Conservation (phyloP, 2,329 filamentous ascomycete genomes). For the Cadophora malorum region DNA sequence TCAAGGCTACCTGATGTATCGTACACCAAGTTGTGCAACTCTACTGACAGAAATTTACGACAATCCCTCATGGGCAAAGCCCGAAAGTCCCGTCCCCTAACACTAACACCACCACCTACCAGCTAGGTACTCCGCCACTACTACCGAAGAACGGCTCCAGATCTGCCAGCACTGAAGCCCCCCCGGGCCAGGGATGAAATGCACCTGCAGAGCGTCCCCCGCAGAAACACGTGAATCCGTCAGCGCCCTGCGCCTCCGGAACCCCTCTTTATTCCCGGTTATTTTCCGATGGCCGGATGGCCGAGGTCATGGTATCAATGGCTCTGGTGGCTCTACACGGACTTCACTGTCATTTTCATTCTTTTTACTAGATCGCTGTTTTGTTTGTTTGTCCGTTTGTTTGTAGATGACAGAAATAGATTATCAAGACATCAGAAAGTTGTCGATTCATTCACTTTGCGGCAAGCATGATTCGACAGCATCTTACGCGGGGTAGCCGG, state of each 20-base stretch:
- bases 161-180: conserved; percentile 5
- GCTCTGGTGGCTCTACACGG: neutral
- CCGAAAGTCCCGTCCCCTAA: neutral
- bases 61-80: neutral
- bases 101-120: neutral
- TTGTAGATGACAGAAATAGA: neutral
- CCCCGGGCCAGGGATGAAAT: too few species aligned
- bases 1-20: neutral
- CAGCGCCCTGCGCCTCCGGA: neutral
- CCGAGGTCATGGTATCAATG: conserved; percentile 14
- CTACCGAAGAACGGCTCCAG: neutral
- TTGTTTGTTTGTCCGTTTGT: neutral
- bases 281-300: conserved; percentile 16
- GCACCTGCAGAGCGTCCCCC: neutral
- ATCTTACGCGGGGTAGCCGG: conserved; percentile 31
- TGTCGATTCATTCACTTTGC: neutral
- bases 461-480: conserved; percentile 28
- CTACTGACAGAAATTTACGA: neutral
- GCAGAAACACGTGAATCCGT: neutral
- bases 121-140: neutral
- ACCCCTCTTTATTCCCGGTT: conserved; percentile 19
- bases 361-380: neutral
- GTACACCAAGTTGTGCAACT: neutral
- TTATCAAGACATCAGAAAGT: conserved; percentile 1
- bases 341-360: neutral